phyloP scores from a whole-genome alignment of 2,329 filamentous ascomycete species.

The Colletotrichum orbiculare region DNA sequence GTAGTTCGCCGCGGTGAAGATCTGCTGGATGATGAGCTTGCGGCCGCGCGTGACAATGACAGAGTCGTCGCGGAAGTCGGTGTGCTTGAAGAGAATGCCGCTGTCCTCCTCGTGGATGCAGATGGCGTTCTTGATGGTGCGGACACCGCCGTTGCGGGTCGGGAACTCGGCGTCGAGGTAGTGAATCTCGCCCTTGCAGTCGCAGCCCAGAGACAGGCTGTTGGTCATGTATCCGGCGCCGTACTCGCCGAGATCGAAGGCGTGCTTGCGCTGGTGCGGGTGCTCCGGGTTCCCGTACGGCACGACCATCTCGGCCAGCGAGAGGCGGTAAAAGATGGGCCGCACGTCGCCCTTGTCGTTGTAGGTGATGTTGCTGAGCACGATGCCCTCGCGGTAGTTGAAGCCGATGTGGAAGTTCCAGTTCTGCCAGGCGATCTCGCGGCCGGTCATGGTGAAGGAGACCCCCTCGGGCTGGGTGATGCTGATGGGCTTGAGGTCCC shows the following conservation, averaged over 20 bases:
- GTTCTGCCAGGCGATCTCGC: conserved; percentile 88
- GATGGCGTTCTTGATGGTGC: conserved; percentile 91
- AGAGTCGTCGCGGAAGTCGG: conserved; percentile 91
- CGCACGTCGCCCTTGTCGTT: conserved; percentile 84
- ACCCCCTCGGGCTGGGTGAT: conserved; percentile 91
- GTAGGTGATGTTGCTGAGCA: conserved; percentile 89
- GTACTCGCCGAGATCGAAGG: conserved; percentile 84
- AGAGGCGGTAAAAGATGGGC: conserved; percentile 88
- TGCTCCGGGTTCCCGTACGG: conserved; percentile 86
- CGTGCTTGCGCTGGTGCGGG: conserved; percentile 82
- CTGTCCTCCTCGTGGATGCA: conserved; percentile 96
- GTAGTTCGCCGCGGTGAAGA: conserved; percentile 97
- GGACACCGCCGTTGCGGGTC: conserved; percentile 78
- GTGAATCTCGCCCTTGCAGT: conserved; percentile 91
- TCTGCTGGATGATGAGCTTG: conserved; percentile 88
- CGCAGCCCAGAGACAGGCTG: conserved; percentile 79
- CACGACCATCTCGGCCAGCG: conserved; percentile 93
- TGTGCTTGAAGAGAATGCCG: conserved; percentile 94
- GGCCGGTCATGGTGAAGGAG: conserved; percentile 81
- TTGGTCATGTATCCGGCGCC: conserved; percentile 88
- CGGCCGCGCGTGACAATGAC: conserved; percentile 86
- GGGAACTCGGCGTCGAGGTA: conserved; percentile 92
- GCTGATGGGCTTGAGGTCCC: conserved; percentile 85
- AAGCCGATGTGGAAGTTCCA: conserved; percentile 95
- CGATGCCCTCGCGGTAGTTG: conserved; percentile 93